These are phyloP conservation scores for Priceomyces medius DNA, from an alignment of 805 yeast genomes.

Conservation along the genomic window DNA sequence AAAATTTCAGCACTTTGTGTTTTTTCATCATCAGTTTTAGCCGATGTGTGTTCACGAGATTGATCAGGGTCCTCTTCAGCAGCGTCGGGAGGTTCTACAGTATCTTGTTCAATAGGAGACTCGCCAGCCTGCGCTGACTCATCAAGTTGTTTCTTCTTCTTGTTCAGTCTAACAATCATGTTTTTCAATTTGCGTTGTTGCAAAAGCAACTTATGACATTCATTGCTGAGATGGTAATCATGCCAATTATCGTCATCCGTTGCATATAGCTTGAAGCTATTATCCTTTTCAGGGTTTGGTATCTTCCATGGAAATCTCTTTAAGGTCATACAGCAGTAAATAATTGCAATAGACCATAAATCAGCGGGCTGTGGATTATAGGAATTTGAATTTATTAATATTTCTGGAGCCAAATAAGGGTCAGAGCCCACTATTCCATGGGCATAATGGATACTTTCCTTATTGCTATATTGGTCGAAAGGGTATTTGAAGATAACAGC, in stretches of 20 bases:
- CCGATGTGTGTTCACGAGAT: slow-evolving; percentile 7
- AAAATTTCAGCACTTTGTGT: slow-evolving; percentile 18
- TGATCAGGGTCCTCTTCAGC: slow-evolving; percentile 5
- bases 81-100: not conserved
- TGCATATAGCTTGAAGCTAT: slow-evolving; percentile 79
- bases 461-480: slow-evolving; percentile 47
- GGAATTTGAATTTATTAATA: slow-evolving; percentile 53
- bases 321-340: slow-evolving; percentile 87
- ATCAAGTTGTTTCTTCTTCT: slow-evolving; percentile 31
- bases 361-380: slow-evolving; percentile 94
- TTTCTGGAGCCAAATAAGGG: slow-evolving; percentile 91
- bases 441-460: slow-evolving; percentile 65
- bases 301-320: slow-evolving; percentile 95
- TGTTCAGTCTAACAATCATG: slow-evolving; percentile 40
- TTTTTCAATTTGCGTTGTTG: slow-evolving; percentile 58
- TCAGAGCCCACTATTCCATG: slow-evolving; percentile 85
- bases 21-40: slow-evolving; percentile 12
- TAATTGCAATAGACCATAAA: slow-evolving; percentile 89
- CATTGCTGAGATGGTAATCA: slow-evolving; percentile 71
- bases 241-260: slow-evolving; percentile 78
- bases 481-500: slow-evolving; percentile 92
- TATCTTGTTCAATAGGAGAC: not conserved
- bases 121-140: slow-evolving; percentile 10
- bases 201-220: slow-evolving; percentile 64
- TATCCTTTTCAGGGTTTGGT: slow-evolving; percentile 71